A percentile compares a stretch with the other conserved stretches of the same genome.
Evolutionary conservation across 2,329 filamentous ascomycete genomes (phyloP).

Genomic region (Aspergillus sclerotialis): DNA sequence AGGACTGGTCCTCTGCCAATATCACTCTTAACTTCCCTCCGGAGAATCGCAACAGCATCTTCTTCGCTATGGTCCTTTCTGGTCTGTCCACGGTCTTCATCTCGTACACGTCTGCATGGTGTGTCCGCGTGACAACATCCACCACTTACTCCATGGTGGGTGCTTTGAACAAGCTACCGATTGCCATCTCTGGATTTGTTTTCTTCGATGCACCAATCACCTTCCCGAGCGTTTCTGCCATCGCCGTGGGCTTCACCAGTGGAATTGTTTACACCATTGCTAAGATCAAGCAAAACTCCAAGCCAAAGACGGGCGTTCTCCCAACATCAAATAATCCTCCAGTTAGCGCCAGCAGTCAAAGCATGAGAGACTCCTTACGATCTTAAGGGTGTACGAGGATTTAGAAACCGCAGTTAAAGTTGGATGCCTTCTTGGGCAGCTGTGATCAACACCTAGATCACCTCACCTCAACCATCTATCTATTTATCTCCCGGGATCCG

Average conservation of each 20-base stretch:
- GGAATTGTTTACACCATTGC: slow-evolving; percentile 85
- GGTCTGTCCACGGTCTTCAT: slow-evolving; percentile 93
- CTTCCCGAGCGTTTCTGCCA: slow-evolving; percentile 83
- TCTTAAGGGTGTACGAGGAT: slow-evolving; percentile 47
- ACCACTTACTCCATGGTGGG: slow-evolving; percentile 99
- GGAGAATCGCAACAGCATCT: slow-evolving; percentile 70
- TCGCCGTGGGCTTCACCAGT: slow-evolving; percentile 82
- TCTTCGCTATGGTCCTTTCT: slow-evolving; percentile 88
- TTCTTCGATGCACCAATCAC: slow-evolving; percentile 96
- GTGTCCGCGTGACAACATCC: slow-evolving; percentile 91
- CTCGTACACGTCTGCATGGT: slow-evolving; percentile 99
- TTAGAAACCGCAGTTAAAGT: no score
- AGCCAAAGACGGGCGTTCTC: slow-evolving; percentile 59
- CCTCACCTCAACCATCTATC: no score
- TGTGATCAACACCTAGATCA: neutral
- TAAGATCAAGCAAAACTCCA: slow-evolving; percentile 71
- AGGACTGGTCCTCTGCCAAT: slow-evolving; percentile 89
- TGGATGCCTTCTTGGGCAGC: neutral
- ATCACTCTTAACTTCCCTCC: slow-evolving; percentile 79
- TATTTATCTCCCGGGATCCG: slow-evolving; percentile 4
- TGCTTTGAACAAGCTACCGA: slow-evolving; percentile 93
- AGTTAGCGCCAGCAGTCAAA: slow-evolving; percentile 86
- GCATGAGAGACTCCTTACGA: slow-evolving; percentile 78
- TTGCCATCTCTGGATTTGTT: slow-evolving; percentile 82
- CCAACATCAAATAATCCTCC: slow-evolving; percentile 61